phyloP scores from a whole-genome alignment of 495 filamentous ascomycete genomes.

The Trichoderma reesei region DNA sequence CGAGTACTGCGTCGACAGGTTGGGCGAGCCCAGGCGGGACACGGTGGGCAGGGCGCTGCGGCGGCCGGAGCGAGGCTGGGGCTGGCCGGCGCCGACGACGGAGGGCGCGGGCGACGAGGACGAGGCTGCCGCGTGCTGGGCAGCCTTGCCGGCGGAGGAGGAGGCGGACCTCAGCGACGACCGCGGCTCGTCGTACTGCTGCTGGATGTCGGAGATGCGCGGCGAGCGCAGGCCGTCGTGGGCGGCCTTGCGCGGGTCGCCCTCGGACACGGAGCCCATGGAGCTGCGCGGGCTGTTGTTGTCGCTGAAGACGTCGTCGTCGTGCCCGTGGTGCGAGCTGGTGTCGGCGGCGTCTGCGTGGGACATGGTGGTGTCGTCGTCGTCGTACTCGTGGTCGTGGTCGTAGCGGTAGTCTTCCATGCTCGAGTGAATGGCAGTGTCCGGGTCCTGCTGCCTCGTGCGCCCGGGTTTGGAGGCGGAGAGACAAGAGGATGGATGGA shows the following conservation, averaged over 20 bases:
- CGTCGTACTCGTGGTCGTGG: constrained; percentile 9
- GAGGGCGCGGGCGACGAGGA: constrained; percentile 49
- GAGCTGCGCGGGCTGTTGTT: constrained; percentile 39
- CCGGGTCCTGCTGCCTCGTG: neutral
- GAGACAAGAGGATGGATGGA: neutral
- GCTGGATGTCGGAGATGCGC: constrained; percentile 31
- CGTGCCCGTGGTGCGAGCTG: constrained; percentile 38
- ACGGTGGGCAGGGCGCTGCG: constrained; percentile 32
- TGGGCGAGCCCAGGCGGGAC: constrained; percentile 36
- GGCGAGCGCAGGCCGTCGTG: constrained; percentile 24
- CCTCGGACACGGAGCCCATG: constrained; percentile 27
- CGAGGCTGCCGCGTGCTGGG: too few species aligned
- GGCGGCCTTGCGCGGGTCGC: constrained; percentile 15
- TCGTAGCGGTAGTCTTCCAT: constrained; percentile 11
- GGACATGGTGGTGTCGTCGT: constrained; percentile 11
- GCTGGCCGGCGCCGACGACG: constrained; percentile 32
- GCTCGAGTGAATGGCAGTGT: neutral
- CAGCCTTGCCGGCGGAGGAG: constrained; percentile 61
- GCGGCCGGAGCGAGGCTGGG: constrained; percentile 34
- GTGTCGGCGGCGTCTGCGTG: constrained; percentile 28
- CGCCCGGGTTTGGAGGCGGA: neutral
- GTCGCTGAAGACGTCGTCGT: constrained; percentile 48
- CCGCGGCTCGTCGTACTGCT: constrained; percentile 33
- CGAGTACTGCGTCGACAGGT: constrained; percentile 37
- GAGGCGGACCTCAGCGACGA: constrained; percentile 52